Evolutionary conservation across 2,329 filamentous ascomycete genomes (phyloP).

Genomic region (Ophiostoma triangulosporum): DNA sequence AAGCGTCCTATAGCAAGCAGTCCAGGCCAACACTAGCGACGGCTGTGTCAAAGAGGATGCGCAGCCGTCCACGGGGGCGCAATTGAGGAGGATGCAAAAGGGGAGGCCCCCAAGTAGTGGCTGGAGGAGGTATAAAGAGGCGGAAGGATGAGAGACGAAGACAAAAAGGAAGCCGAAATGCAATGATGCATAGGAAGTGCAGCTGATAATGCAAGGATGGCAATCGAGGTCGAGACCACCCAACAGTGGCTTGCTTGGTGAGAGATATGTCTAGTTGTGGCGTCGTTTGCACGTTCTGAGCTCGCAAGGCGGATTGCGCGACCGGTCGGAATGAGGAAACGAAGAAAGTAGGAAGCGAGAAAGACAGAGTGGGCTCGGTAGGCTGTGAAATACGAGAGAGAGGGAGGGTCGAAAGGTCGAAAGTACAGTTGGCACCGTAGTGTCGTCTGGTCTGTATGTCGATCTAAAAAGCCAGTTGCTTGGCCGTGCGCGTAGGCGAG

Average conservation of each 20-base stretch:
- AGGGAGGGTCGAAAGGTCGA: neutral
- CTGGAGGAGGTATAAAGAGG: neutral
- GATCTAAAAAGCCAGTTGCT: neutral
- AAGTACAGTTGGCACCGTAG: neutral
- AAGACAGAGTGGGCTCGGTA: neutral
- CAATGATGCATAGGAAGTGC: neutral
- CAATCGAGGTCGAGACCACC: neutral
- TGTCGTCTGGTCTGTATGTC: neutral
- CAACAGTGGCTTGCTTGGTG: neutral
- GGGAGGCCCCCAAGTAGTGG: neutral
- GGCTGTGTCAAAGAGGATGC: slow-evolving; percentile 3
- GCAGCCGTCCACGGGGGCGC: neutral
- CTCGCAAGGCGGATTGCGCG: neutral
- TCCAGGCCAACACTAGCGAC: neutral
- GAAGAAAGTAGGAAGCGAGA: neutral
- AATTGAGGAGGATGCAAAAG: neutral
- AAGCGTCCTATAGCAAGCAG: slow-evolving; percentile 4
- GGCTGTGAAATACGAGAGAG: neutral
- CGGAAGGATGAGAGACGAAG: neutral
- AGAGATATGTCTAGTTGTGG: no score
- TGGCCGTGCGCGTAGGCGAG: neutral
- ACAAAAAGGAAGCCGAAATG: neutral
- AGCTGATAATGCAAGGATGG: neutral
- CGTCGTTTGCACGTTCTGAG: no score
- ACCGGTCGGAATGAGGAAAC: neutral